Evolutionary conservation across 2,329 filamentous ascomycete genomes (phyloP), one percentile per base, ranked within the genome.

Genomic region (Sarocladium oryzae): DNA sequence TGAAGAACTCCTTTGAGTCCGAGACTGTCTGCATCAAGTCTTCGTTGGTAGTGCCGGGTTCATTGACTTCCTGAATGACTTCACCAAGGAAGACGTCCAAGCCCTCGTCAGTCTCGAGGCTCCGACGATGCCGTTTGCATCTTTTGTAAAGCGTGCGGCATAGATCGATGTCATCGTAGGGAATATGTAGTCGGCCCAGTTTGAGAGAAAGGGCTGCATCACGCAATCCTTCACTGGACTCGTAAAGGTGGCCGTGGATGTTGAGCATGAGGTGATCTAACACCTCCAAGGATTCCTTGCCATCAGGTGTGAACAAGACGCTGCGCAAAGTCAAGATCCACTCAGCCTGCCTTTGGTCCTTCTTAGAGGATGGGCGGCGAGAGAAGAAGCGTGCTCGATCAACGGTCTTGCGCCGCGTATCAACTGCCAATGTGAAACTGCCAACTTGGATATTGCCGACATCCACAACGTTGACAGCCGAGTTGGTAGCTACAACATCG

Each of bases 181-280:
- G 93, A 16, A 99, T 76, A 63, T 95, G 91, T 13, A 99, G 76
- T 51, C 92, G 84, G 15, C 95, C 93, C 33, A 96, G 77, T 68
- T 99, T 99, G 56, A 97, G 73, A 1, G 90, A 86, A 54, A 99
- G 84, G 1, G 91, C 89, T 0, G 91, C 88, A 71, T 99, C 93
- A 53, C 89, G 84, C 28, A 99, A 77, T 1, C 92, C 93, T 56
- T 96, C 89, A 40, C 89, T 73, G 33, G 90, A 84, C 56, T 88
- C 86, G 67, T 95, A 89, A 24, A 99, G 73, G 54, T 95, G 84
- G 5, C 95, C 93, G 66, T 99, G 91, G 43, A 99, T 80, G 60
- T 96, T 97, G 54, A 97, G 72, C 3, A 88, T 86, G 54, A 88
- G 83, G 61, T 90, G 87, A 66, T 99, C 95, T 57, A 99, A 71